Conservation (phyloP, 2,329 filamentous ascomycete genomes). For the Magnaporthiopsis poae region DNA sequence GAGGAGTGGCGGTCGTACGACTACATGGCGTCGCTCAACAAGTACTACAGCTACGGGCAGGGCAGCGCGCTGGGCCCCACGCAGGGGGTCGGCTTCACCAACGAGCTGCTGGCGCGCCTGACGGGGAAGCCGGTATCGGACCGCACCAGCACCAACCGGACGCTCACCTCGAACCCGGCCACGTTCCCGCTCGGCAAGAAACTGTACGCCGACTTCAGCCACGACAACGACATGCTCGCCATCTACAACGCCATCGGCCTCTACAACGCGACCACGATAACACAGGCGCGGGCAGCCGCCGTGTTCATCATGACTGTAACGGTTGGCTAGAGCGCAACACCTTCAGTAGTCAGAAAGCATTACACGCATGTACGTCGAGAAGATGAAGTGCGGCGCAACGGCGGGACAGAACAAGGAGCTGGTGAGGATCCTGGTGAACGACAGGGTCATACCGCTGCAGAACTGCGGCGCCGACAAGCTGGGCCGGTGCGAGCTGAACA, state of each 20-base stretch:
- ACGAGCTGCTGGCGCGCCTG: slow-evolving; percentile 76
- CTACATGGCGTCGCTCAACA: slow-evolving; percentile 69
- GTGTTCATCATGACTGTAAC: no score
- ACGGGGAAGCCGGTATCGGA: slow-evolving; percentile 61
- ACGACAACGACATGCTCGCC: slow-evolving; percentile 77
- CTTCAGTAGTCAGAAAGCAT: no score
- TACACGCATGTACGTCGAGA: slow-evolving; percentile 78
- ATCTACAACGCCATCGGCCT: slow-evolving; percentile 70
- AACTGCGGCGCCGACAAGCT: slow-evolving; percentile 60
- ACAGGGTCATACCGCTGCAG: slow-evolving; percentile 63
- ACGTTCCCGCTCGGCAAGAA: slow-evolving; percentile 64
- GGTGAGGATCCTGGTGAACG: slow-evolving; percentile 74
- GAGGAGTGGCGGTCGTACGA: slow-evolving; percentile 70
- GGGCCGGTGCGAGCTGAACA: slow-evolving; percentile 59
- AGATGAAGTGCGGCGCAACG: slow-evolving; percentile 54
- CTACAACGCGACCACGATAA: slow-evolving; percentile 63
- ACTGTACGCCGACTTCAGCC: slow-evolving; percentile 82
- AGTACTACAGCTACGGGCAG: slow-evolving; percentile 72
- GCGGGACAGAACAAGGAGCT: slow-evolving; percentile 48
- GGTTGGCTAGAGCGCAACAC: no score
- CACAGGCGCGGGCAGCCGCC: no score
- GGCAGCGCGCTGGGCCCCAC: slow-evolving; percentile 73
- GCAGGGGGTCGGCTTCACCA: slow-evolving; percentile 78
- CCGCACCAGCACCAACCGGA: slow-evolving; percentile 65
- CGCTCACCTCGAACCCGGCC: slow-evolving; percentile 54